Evolutionary conservation across 75 land plant genomes (phyloP).

Genomic region (Azolla pinnata): DNA sequence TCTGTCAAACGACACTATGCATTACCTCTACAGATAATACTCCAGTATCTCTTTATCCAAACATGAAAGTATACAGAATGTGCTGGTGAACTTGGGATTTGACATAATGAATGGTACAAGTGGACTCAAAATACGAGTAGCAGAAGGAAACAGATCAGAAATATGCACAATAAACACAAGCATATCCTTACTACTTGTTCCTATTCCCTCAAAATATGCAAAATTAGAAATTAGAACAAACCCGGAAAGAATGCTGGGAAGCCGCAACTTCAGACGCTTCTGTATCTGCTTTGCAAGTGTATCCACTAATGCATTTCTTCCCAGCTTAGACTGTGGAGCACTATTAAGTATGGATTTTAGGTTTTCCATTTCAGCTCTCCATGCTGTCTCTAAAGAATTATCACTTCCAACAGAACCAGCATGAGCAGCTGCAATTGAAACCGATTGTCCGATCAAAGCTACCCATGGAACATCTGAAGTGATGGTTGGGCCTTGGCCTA

Average conservation of each 20-base stretch:
- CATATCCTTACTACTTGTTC: too few relatives aligned
- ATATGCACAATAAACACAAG: too few relatives aligned
- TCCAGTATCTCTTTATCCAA: too few relatives aligned
- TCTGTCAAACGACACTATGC: too few relatives aligned
- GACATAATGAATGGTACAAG: too few relatives aligned
- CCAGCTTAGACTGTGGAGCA: conserved; percentile 77
- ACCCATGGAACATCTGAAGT: conserved; percentile 86
- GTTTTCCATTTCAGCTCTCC: conserved; percentile 92
- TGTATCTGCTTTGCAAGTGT: conserved; percentile 85
- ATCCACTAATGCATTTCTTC: conserved; percentile 86
- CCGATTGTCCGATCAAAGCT: conserved; percentile 97
- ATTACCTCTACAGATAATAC: too few relatives aligned
- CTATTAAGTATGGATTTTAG: conserved; percentile 72
- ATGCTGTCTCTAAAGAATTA: conserved; percentile 93
- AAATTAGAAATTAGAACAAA: too few relatives aligned
- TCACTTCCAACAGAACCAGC: conserved; percentile 72
- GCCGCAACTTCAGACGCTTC: conserved; percentile 76
- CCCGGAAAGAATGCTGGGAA: conserved; percentile 88
- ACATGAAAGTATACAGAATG: too few relatives aligned
- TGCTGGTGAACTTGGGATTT: too few relatives aligned
- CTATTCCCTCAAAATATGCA: too few relatives aligned
- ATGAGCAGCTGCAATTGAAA: conserved; percentile 86
- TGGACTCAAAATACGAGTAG: too few relatives aligned
- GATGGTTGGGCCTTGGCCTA: conserved; percentile 72
- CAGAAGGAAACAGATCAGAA: too few relatives aligned